These are phyloP conservation scores for Begonia loranthoides DNA, from an alignment of 306 rosid species.

Conservation along the genomic window DNA sequence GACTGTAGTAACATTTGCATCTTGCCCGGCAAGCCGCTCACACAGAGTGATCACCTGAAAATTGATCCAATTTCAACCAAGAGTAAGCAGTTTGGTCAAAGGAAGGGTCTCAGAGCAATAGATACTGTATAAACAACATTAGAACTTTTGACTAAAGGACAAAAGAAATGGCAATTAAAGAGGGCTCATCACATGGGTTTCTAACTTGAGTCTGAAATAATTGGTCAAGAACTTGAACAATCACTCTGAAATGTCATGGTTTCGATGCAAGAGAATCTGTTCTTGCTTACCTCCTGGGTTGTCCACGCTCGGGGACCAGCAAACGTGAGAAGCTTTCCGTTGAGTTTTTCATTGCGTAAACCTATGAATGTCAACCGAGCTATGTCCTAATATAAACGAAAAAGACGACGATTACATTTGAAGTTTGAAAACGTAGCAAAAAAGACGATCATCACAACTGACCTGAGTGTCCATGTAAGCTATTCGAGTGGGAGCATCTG, in stretches of 20 bases:
- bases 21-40: constrained; percentile 98
- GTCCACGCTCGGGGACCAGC: constrained; percentile 99
- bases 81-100: background rate
- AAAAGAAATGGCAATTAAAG: no score
- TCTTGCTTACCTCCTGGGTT: constrained; percentile 63
- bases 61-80: constrained; percentile 6
- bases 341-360: constrained; percentile 56
- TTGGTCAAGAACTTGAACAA: no score
- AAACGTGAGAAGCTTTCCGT: constrained; percentile 75
- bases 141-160: no score
- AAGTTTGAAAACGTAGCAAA: background rate
- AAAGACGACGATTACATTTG: background rate
- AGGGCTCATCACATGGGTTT: no score
- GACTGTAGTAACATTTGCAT: constrained; percentile 87
- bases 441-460: background rate
- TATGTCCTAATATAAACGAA: constrained; percentile 45
- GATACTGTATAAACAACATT: no score
- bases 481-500: constrained; percentile 93
- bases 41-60: constrained; percentile 78
- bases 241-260: no score
- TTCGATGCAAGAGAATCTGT: no score
- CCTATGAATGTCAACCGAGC: constrained; percentile 84
- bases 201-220: no score
- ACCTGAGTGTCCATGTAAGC: constrained; percentile 99
- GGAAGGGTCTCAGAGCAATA: no score